Evolutionary conservation across 352 stramenopile genomes (phyloP), one percentile per base, ranked within the genome.

Genomic region (Globisporangium parvum): DNA sequence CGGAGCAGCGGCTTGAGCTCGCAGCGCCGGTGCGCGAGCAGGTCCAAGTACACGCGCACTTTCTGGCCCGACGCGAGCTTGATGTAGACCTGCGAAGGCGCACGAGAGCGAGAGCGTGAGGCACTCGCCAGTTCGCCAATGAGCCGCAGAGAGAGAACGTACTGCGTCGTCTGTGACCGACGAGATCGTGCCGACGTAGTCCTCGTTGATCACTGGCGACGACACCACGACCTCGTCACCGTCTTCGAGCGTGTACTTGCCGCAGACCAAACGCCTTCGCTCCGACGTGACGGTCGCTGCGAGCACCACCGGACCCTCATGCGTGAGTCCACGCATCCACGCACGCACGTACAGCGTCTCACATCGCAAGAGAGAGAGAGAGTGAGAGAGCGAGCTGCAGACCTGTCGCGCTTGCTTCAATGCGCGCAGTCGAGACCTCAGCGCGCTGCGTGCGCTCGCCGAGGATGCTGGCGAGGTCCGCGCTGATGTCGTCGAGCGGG

Each of bases 131-230:
- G 37, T 42, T 42, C 20, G 18, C 39, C 39, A 45, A 28, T 17
- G 20, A 51, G 18, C 21, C 24, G 14, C 12, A 14, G 10, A 49
- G 46, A 55, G 31, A 33, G 15, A 14, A 51, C 66, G 50, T 60
- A 85, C 75, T n/a, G 78, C 80, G 53, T 89, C 71, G 57, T 84
- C 66, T 3, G 73, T 80, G 31, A 93, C 73, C 21, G 83, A 89
- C 54, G 71, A 80, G 58, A 93, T 88, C 21, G 69, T 82, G 53
- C 83, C 83, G n/a, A 82, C 76, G 64, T 88, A 93, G 39, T 89
- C 66, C 59, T 88, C 73, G 28, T 84, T 65, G 39, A 87, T 65
- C 17, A 90, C 58, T 1, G 79, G 73, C 47, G 81, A 80, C 9
- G 70, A 79, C 50, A 91, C 57, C 10, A 84, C 69, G 28, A 91